Percentiles rank a stretch among this genome's conserved stretches.
Evolutionary conservation across 2,329 filamentous ascomycete species (phyloP).

Genomic region (Fusarium sp.): DNA sequence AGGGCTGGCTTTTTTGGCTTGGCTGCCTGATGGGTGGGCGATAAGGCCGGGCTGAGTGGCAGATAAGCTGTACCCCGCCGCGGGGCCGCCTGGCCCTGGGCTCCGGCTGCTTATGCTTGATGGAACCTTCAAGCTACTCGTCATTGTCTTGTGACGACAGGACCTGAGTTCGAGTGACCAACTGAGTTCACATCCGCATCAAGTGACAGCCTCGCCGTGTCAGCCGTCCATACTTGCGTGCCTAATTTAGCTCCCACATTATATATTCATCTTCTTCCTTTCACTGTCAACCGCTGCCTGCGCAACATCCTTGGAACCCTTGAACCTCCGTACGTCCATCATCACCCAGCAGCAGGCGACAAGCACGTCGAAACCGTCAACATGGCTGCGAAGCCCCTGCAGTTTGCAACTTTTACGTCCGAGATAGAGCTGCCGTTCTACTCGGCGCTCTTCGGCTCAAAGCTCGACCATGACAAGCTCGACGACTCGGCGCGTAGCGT

Average conservation of each 20-base stretch:
- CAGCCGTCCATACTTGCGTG: conserved; percentile 23
- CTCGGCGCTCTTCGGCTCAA: conserved; percentile 87
- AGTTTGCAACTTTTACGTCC: conserved; percentile 90
- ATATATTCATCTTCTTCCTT: not conserved
- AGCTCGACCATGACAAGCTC: conserved; percentile 97
- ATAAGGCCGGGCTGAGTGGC: conserved; percentile 10
- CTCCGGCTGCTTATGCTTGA: conserved; percentile 22
- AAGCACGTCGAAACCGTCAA: conserved; percentile 37
- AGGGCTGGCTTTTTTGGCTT: not conserved
- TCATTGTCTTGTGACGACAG: conserved; percentile 39
- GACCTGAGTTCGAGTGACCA: conserved; percentile 4
- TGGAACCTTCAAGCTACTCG: conserved; percentile 20
- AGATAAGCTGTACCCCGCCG: conserved; percentile 38
- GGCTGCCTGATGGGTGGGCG: conserved; percentile 1
- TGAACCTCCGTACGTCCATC: conserved; percentile 15
- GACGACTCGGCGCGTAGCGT: conserved; percentile 91
- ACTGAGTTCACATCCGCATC: conserved; percentile 34
- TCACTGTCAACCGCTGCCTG: conserved; percentile 1
- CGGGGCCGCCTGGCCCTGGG: conserved; percentile 30
- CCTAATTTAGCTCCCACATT: not conserved
- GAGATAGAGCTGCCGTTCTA: conserved; percentile 98
- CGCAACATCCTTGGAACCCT: not conserved
- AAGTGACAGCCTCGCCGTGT: conserved; percentile 42
- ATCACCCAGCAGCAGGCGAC: not conserved
- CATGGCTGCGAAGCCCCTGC: conserved; percentile 63